These are phyloP conservation scores for Biancaea sappan DNA, from an alignment of 306 rosid species.

Conservation along the genomic window DNA sequence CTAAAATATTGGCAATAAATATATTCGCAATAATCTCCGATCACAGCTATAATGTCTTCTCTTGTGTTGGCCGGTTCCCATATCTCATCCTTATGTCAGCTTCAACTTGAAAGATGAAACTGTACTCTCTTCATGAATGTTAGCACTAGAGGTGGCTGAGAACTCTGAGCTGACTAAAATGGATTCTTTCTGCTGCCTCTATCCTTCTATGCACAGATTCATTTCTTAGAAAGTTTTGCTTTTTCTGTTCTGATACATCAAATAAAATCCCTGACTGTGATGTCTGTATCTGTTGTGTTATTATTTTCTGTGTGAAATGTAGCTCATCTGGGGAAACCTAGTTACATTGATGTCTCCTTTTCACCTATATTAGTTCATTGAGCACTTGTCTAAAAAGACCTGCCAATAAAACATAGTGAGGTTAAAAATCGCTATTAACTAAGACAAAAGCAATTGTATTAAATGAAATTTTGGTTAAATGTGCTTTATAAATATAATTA, in stretches of 20 bases:
- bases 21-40: background rate
- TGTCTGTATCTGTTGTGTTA: background rate
- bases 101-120: background rate
- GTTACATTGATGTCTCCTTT: background rate
- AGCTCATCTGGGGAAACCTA: background rate
- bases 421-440: background rate
- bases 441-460: background rate
- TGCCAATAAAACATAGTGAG: background rate
- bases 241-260: background rate
- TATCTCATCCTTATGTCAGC: background rate
- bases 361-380: slow-evolving; percentile 18
- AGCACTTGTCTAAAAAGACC: background rate
- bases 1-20: background rate
- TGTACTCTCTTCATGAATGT: background rate
- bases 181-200: background rate
- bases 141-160: background rate
- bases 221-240: background rate
- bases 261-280: background rate
- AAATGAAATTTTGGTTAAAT: background rate
- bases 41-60: background rate
- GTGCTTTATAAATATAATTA: background rate
- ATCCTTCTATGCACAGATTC: background rate
- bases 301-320: background rate
- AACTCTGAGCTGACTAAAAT: background rate
- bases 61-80: background rate